Evolutionary conservation across 2,329 filamentous ascomycete genomes (phyloP).

Genomic region (Metarhizium anisopliae): DNA sequence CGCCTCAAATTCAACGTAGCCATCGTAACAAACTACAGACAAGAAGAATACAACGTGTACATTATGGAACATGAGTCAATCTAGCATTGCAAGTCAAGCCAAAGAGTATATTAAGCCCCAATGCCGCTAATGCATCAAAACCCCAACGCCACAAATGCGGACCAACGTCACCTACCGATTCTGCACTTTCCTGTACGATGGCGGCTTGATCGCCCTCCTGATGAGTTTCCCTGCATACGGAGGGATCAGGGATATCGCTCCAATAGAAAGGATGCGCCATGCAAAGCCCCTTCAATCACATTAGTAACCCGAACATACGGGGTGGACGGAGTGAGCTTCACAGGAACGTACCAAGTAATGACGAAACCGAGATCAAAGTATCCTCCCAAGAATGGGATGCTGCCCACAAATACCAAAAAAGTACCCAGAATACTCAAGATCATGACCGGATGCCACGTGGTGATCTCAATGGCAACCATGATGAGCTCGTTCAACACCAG

Average conservation of each 20-base stretch:
- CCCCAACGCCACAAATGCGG: neutral
- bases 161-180: constrained; percentile 38
- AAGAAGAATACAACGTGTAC: neutral
- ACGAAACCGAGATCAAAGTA: constrained; percentile 85
- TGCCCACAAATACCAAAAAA: constrained; percentile 68
- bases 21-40: neutral
- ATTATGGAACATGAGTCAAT: neutral
- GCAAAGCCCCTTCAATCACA: constrained; percentile 58
- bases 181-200: constrained; percentile 90
- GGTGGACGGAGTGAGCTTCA: neutral
- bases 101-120: neutral
- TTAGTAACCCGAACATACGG: constrained; percentile 10
- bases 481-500: constrained; percentile 89
- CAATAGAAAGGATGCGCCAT: constrained; percentile 79
- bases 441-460: constrained; percentile 95
- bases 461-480: constrained; percentile 96
- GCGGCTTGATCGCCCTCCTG: constrained; percentile 75
- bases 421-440: constrained; percentile 77
- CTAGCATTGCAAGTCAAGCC: neutral
- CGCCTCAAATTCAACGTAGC: neutral
- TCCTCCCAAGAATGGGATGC: constrained; percentile 74
- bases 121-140: constrained; percentile 7
- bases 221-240: constrained; percentile 84
- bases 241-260: constrained; percentile 71
- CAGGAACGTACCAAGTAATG: constrained; percentile 46